A percentile compares a stretch with the other conserved stretches of the same genome.
phyloP scores from a whole-genome alignment of 129 eudicot species.

The Silybum marianum region DNA sequence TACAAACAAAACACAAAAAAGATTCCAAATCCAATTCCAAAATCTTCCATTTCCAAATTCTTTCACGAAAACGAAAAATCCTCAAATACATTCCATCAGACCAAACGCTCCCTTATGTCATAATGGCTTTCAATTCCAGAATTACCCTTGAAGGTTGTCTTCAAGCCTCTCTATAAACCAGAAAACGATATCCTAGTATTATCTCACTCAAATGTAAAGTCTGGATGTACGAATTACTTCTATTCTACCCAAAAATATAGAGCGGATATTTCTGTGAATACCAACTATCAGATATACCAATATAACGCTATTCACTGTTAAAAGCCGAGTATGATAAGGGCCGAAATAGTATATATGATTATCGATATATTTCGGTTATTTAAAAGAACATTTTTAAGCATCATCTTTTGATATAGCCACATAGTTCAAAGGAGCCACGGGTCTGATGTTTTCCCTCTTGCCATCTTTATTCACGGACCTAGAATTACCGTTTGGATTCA shows the following conservation, averaged over 20 bases:
- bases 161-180: too few relatives aligned
- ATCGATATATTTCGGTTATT: not conserved
- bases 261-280: not conserved
- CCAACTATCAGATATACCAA: not conserved
- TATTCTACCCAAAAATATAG: not conserved
- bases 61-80: too few relatives aligned
- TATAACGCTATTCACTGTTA: not conserved
- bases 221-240: not conserved
- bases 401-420: slow-evolving; percentile 82
- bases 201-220: not conserved
- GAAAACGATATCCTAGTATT: too few relatives aligned
- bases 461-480: slow-evolving; percentile 59
- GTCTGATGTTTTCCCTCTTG: slow-evolving; percentile 61
- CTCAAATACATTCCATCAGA: too few relatives aligned
- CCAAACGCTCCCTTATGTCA: too few relatives aligned
- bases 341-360: not conserved
- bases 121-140: too few relatives aligned
- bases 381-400: slow-evolving; percentile 11
- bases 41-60: too few relatives aligned
- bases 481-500: slow-evolving; percentile 58
- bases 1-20: too few relatives aligned
- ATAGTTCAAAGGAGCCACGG: slow-evolving; percentile 76
- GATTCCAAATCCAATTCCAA: too few relatives aligned
- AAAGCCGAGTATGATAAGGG: not conserved
- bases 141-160: too few relatives aligned